Percentiles rank a stretch among this genome's conserved stretches.
phyloP scores from a whole-genome alignment of 2,329 filamentous ascomycete genomes.

The Mycosphaerella sp. region DNA sequence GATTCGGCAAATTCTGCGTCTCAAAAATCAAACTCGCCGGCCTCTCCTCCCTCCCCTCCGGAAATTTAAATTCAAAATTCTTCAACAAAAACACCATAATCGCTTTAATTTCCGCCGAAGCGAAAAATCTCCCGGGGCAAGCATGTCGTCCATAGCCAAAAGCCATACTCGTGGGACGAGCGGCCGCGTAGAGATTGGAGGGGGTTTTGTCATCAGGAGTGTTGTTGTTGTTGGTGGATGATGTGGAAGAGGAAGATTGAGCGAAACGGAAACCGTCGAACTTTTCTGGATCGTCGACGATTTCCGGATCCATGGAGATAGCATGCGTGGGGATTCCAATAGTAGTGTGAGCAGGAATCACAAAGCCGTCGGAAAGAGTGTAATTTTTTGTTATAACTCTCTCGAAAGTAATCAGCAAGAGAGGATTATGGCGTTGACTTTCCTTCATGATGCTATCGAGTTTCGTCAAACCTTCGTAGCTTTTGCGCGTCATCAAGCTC shows the following conservation, averaged over 20 bases:
- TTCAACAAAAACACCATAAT: constrained; percentile 30
- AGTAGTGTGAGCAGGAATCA: constrained; percentile 20
- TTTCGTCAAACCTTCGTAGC: constrained; percentile 27
- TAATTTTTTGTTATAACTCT: constrained; percentile 1
- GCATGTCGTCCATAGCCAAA: constrained; percentile 32
- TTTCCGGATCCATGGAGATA: background rate
- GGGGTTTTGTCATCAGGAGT: constrained; percentile 20
- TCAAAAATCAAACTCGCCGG: no score
- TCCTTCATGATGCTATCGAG: constrained; percentile 32
- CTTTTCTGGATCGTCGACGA: constrained; percentile 15
- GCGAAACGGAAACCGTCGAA: constrained; percentile 23
- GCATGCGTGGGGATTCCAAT: constrained; percentile 15
- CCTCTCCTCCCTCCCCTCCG: background rate
- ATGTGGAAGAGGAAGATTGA: no score
- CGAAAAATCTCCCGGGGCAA: constrained; percentile 30
- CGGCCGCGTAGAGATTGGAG: constrained; percentile 20
- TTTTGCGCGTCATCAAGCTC: constrained; percentile 23
- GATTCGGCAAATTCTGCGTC: no score
- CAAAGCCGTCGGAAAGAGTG: constrained; percentile 27
- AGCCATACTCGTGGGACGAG: constrained; percentile 18
- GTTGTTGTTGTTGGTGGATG: no score
- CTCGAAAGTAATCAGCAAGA: background rate
- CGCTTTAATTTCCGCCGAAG: constrained; percentile 33
- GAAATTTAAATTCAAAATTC: constrained; percentile 27
- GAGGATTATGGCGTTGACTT: constrained; percentile 5